These are phyloP conservation scores for Kwoniella pini DNA, from an alignment of 768 basidiomycete species.

Conservation along the genomic window DNA sequence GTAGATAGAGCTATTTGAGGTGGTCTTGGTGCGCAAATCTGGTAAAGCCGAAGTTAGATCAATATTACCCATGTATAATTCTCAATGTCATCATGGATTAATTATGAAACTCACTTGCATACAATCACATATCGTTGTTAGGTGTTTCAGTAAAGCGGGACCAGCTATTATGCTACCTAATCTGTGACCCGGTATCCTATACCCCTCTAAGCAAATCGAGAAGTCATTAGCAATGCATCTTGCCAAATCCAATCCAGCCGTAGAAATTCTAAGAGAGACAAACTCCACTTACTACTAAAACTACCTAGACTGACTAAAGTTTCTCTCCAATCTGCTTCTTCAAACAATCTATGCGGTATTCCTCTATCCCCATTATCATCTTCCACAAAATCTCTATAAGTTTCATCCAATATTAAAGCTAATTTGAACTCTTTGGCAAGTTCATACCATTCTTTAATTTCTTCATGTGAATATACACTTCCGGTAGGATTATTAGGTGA, in stretches of 20 bases:
- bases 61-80: too few species aligned
- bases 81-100: background rate
- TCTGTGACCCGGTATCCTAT: slow-evolving; percentile 68
- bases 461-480: slow-evolving; percentile 63
- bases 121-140: slow-evolving; percentile 70
- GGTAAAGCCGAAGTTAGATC: background rate
- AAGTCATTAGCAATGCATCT: background rate
- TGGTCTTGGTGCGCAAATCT: slow-evolving; percentile 72
- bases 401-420: slow-evolving; percentile 80
- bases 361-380: slow-evolving; percentile 19
- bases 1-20: slow-evolving; percentile 67
- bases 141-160: slow-evolving; percentile 60
- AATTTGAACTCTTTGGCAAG: slow-evolving; percentile 63
- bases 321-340: slow-evolving; percentile 61
- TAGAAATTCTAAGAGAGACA: too few species aligned
- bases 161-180: slow-evolving; percentile 72
- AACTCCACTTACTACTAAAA: slow-evolving; percentile 76
- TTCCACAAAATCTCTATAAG: slow-evolving; percentile 75
- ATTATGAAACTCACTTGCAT: slow-evolving; percentile 59
- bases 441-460: slow-evolving; percentile 64
- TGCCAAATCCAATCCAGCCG: background rate
- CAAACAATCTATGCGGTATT: slow-evolving; percentile 51
- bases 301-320: slow-evolving; percentile 72
- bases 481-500: slow-evolving; percentile 62
- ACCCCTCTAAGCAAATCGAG: slow-evolving; percentile 33